Base-by-base conservation (phyloP, 441 rosid species). In the Corymbia calophylla region DNA sequence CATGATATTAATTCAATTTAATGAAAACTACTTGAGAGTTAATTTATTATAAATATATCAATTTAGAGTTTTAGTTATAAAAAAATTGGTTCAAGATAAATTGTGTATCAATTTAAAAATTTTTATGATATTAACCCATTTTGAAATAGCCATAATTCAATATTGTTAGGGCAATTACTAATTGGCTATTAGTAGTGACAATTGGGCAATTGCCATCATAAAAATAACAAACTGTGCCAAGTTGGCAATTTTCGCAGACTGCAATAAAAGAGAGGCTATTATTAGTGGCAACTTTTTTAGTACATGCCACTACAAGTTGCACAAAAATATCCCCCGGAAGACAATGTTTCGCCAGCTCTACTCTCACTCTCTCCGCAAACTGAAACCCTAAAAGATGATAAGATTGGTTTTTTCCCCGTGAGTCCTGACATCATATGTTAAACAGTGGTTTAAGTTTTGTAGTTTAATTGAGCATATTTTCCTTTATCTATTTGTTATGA, bases 121-220 rank as follows among this genome's bases (percentile, higher is more conserved):
- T n/a, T n/a, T 39, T 6, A 5, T 39, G 44, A 5, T 39, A 39
- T 39, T 39, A 39, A 39, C 44, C 44, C 44, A 19, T 66, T 66
- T 21, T 3, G 2, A 66, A 66, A 66, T 31, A 31, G 32, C 0
- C 31, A 0, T 18, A 68, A 9, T 18, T 19, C 1, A 0, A 17
- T 35, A 35, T 35, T 2, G 48, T 35, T 70, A 35, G 48, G 81
- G 27, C 81, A 35, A 19, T 70, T 32, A 0, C 39, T 35, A 35
- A 35, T 35, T 35, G 39, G 39, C 39, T 2, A 35, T 35, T 35
- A 35, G 21, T 32, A 19, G 47, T 35, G 81, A 9, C 14, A 9
- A 39, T 6, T 17, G 27, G 8, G 27, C 44, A 17, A 68, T 32
- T 32, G 21, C 47, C 47, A 32, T 19, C 47, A 31, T 17, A 32